Conservation (phyloP, 495 filamentous ascomycete species). For the Neurospora sp. region DNA sequence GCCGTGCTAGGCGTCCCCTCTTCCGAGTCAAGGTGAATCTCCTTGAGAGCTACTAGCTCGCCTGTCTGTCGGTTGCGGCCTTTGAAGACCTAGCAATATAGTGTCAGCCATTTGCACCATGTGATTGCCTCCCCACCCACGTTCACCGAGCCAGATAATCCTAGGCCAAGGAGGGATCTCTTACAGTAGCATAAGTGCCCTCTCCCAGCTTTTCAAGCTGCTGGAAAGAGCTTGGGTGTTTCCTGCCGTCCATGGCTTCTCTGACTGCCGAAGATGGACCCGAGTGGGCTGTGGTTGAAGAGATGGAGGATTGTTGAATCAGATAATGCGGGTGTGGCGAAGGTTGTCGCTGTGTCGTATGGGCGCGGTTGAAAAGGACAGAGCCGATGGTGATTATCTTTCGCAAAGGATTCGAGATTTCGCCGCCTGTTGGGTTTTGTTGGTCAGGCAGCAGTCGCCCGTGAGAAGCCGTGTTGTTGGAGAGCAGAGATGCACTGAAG, state of each 20-base stretch:
- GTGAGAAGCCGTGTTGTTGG: conserved; percentile 24
- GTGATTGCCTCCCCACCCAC: background rate
- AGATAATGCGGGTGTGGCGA: conserved; percentile 11
- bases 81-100: conserved; percentile 73
- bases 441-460: conserved; percentile 9
- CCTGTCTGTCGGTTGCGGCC: conserved; percentile 92
- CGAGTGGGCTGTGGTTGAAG: background rate
- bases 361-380: conserved; percentile 32
- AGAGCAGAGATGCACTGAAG: conserved; percentile 16
- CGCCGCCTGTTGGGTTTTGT: conserved; percentile 2
- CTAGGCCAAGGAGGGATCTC: conserved; percentile 17
- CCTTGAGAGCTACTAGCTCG: conserved; percentile 93
- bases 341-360: conserved; percentile 18
- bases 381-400: conserved; percentile 26
- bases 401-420: background rate
- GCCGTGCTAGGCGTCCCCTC: conserved; percentile 97
- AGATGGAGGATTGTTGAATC: conserved; percentile 10
- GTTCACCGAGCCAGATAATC: background rate
- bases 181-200: conserved; percentile 96
- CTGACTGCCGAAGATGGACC: background rate
- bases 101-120: conserved; percentile 1
- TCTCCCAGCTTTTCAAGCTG: conserved; percentile 98
- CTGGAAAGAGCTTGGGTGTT: conserved; percentile 92
- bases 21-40: conserved; percentile 98
- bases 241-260: conserved; percentile 68